Evolutionary conservation across 176 grass and related monocot species (phyloP).

Genomic region (Miscanthus lutarioriparius): DNA sequence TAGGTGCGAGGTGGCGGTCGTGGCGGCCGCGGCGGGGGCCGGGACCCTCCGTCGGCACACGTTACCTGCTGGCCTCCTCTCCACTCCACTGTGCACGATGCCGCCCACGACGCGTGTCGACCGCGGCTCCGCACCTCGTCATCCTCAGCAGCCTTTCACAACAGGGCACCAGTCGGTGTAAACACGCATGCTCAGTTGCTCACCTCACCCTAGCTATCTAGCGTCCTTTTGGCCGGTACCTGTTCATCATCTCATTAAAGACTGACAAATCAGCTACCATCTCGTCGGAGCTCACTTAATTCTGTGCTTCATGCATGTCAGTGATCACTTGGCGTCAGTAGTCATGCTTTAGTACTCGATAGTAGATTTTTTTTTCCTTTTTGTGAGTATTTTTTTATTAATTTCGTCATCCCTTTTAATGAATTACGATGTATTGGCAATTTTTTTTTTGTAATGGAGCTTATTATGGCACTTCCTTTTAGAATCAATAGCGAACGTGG

Average conservation of each 20-base stretch:
- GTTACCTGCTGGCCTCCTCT: not conserved
- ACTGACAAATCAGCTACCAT: not conserved
- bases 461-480: not conserved
- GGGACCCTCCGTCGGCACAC: not conserved
- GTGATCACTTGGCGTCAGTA: too few species aligned
- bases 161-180: constrained; percentile 15
- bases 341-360: too few species aligned
- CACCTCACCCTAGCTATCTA: not conserved
- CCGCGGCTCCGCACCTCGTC: not conserved
- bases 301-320: not conserved
- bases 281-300: not conserved
- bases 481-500: not conserved
- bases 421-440: too few species aligned
- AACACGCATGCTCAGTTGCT: not conserved
- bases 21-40: not conserved
- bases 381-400: too few species aligned
- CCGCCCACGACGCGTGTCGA: constrained; percentile 29
- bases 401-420: too few species aligned
- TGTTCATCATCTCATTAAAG: not conserved
- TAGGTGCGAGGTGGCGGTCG: constrained; percentile 1
- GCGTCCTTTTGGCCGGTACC: not conserved
- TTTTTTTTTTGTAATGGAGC: too few species aligned
- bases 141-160: not conserved
- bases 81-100: not conserved
- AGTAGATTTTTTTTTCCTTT: too few species aligned